These are phyloP conservation scores for Silene uniflora DNA, from an alignment of 148 eudicot species.

Conservation along the genomic window DNA sequence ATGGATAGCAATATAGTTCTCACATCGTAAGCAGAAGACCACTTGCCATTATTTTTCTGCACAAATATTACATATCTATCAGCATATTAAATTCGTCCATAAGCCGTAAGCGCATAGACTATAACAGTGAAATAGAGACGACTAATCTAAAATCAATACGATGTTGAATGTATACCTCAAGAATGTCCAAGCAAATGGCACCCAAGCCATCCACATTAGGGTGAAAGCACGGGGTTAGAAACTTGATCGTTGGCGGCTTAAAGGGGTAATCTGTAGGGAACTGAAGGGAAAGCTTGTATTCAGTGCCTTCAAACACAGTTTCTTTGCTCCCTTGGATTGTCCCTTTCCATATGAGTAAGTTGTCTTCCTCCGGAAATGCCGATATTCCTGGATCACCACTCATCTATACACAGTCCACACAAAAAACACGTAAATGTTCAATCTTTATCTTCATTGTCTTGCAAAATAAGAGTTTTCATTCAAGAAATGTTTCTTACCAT, in stretches of 20 bases:
- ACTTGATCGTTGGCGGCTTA: slow-evolving; percentile 91
- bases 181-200: slow-evolving; percentile 87
- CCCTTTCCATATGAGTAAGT: slow-evolving; percentile 92
- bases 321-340: slow-evolving; percentile 92
- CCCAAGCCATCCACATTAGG: slow-evolving; percentile 86
- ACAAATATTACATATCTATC: background rate
- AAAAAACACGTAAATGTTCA: background rate
- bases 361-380: slow-evolving; percentile 97
- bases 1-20: slow-evolving; percentile 81
- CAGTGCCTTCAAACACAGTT: slow-evolving; percentile 96
- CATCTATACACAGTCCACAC: slow-evolving; percentile 43
- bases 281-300: slow-evolving; percentile 68
- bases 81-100: background rate
- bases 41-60: slow-evolving; percentile 53
- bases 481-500: slow-evolving; percentile 50
- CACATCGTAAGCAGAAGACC: slow-evolving; percentile 99
- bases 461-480: background rate
- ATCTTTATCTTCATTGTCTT: background rate
- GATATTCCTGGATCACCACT: slow-evolving; percentile 89
- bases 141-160: background rate
- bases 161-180: slow-evolving; percentile 52
- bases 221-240: slow-evolving; percentile 86
- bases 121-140: no score
- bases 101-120: no score
- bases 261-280: slow-evolving; percentile 90